phyloP scores from a whole-genome alignment of 805 yeast genomes.

The Starmerella kuoi region DNA sequence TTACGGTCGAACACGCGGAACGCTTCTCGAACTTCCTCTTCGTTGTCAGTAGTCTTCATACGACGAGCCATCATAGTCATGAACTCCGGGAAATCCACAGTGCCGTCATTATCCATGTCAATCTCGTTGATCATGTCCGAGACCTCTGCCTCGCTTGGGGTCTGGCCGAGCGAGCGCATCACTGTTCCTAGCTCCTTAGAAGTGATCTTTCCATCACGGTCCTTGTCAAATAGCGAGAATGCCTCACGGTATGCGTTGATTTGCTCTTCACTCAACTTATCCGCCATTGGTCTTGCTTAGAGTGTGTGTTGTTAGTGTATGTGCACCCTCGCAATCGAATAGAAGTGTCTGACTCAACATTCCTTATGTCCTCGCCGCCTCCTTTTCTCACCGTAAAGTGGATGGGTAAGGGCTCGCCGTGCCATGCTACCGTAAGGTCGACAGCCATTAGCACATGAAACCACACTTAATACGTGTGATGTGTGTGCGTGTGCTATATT shows the following conservation, averaged over 20 bases:
- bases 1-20: slow-evolving; percentile 89
- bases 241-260: slow-evolving; percentile 97
- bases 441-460: too few relatives aligned
- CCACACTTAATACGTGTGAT: too few relatives aligned
- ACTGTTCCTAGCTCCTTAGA: slow-evolving; percentile 94
- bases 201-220: slow-evolving; percentile 89
- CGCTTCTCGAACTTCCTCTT: slow-evolving; percentile 94
- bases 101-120: slow-evolving; percentile 88
- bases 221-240: slow-evolving; percentile 90
- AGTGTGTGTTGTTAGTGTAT: not conserved
- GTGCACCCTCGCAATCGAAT: not conserved
- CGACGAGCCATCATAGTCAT: slow-evolving; percentile 82
- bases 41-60: slow-evolving; percentile 91
- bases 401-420: not conserved
- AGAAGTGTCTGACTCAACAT: not conserved
- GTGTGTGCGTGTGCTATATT: too few relatives aligned
- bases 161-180: slow-evolving; percentile 97
- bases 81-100: slow-evolving; percentile 71
- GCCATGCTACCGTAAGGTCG: too few relatives aligned
- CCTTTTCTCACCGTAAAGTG: not conserved
- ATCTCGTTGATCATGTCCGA: slow-evolving; percentile 96
- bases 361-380: not conserved
- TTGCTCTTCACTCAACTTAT: slow-evolving; percentile 86
- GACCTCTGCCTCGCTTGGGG: slow-evolving; percentile 91
- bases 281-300: slow-evolving; percentile 44